A percentile compares a stretch with the other conserved stretches of the same genome.
Evolutionary conservation across 2,329 filamentous ascomycete genomes (phyloP).

Genomic region (Apiospora phragmitis): DNA sequence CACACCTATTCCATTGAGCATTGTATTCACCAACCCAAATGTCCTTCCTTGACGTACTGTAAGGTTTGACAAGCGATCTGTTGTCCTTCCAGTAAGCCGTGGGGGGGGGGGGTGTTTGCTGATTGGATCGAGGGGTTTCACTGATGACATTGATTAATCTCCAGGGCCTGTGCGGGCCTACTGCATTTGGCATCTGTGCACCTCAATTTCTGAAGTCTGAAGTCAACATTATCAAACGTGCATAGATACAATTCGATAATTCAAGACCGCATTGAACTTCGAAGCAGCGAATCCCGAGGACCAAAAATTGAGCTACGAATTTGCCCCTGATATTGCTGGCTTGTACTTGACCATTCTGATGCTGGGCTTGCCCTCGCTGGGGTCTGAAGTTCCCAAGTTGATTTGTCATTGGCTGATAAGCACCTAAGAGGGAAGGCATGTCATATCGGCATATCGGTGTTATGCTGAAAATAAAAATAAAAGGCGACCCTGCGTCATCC

Average conservation of each 20-base stretch:
- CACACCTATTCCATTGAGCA: not conserved
- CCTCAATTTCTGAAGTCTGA: not conserved
- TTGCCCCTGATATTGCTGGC: not conserved
- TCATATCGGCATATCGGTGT: constrained; percentile 7
- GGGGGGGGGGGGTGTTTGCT: not conserved
- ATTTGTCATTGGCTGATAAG: constrained; percentile 3
- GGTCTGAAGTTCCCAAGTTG: not conserved
- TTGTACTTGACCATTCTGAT: not conserved
- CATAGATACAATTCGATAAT: not conserved
- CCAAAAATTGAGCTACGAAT: not conserved
- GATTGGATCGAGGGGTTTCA: not conserved
- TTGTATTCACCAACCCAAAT: not conserved
- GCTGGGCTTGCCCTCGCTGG: not conserved
- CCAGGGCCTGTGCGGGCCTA: not conserved
- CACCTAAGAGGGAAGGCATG: not conserved
- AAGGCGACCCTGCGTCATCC: constrained; percentile 10
- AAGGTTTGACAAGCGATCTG: constrained; percentile 1
- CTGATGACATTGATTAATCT: constrained; percentile 6
- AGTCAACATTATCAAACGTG: not conserved
- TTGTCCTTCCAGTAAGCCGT: not conserved
- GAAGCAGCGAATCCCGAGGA: not conserved
- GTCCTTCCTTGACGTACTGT: not conserved
- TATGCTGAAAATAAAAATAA: constrained; percentile 10
- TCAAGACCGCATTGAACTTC: not conserved
- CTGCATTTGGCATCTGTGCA: not conserved